Base-by-base conservation (phyloP, 78 protist genomes). In the Chrysochromulina parva region DNA sequence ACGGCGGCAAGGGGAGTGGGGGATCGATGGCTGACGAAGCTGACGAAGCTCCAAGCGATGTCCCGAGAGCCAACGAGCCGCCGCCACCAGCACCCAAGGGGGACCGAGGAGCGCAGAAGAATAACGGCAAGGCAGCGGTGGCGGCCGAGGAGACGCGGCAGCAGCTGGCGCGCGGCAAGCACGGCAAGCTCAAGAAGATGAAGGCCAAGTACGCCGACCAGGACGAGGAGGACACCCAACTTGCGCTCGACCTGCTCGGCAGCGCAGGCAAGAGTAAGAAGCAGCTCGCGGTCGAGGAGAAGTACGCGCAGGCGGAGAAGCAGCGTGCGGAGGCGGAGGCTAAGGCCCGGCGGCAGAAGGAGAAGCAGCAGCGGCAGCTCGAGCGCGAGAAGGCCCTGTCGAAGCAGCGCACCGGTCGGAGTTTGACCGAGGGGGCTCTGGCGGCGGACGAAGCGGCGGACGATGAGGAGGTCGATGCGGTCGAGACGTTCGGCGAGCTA, bases 151-250 rank as follows among this genome's bases (percentile, higher is more conserved):
- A 82, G 88, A 24, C 26, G 24, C 53, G 55, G 88, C 38, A 38
- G 38, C 38, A 38, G 38, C 38, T 38, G 38, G 38, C 38, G 82
- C 89, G 94, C 24, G 94, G 96, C 24, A 85, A 94, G 90, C 73
- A 87, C 71, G 91, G 92, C 69, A 97, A 96, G 93, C n/a, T 90
- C 26, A 97, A 97, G 90, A 97, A 96, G 92, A 92, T 94, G 38
- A 93, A 92, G 92, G 91, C 58, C 24, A 96, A 96, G 94, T 97
- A 97, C 88, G 97, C 90, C 50, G 95, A 95, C 66, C 97, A 97
- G 90, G 99, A 97, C 91, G 99, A 97, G 50, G 99, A 97, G 48
- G 99, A 97, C 55, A 89, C 92, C 20, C 78, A 13, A 81, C 47
- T 85, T 92, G 16, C 14, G 84, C 88, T 93, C 91, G 10, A 24